These are phyloP conservation scores for Rhytidhysteron rufulum DNA, from an alignment of 2,329 filamentous ascomycete genomes.

Conservation along the genomic window DNA sequence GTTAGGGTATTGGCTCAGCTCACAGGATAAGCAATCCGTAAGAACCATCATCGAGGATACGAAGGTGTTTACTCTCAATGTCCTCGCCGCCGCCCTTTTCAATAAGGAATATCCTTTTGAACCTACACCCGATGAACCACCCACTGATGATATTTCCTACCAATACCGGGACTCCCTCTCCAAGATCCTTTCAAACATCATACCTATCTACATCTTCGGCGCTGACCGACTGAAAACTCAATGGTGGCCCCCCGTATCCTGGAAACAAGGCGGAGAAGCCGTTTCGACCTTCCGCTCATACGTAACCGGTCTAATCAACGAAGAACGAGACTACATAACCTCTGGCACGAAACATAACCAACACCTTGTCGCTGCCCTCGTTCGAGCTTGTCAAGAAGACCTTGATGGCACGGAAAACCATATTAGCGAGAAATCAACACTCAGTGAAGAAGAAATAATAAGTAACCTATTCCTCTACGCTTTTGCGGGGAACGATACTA, in stretches of 20 bases:
- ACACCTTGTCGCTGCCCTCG: slow-evolving; percentile 8
- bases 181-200: slow-evolving; percentile 8
- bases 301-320: slow-evolving; percentile 5
- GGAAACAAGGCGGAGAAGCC: slow-evolving; percentile 6
- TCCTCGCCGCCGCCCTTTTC: slow-evolving; percentile 12
- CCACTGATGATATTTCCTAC: slow-evolving; percentile 4
- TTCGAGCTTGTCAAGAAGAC: slow-evolving; percentile 9
- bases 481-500: slow-evolving; percentile 51
- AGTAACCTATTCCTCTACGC: slow-evolving; percentile 50
- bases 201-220: slow-evolving; percentile 10
- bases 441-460: slow-evolving; percentile 40
- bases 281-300: slow-evolving; percentile 8
- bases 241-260: slow-evolving; percentile 11
- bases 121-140: slow-evolving; percentile 1
- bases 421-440: slow-evolving; percentile 1
- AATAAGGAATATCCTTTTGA: slow-evolving; percentile 11
- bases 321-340: slow-evolving; percentile 7
- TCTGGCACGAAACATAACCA: slow-evolving; percentile 1
- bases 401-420: slow-evolving; percentile 2
- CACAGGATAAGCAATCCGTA: slow-evolving; percentile 2
- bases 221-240: slow-evolving; percentile 7
- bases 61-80: slow-evolving; percentile 13
- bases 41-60: slow-evolving; percentile 5
- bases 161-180: slow-evolving; percentile 9
- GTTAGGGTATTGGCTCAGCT: slow-evolving; percentile 16